Evolutionary conservation across 805 yeast genomes (phyloP), one percentile per base, ranked within the genome.

Genomic region (Isabelozyma heimii): DNA sequence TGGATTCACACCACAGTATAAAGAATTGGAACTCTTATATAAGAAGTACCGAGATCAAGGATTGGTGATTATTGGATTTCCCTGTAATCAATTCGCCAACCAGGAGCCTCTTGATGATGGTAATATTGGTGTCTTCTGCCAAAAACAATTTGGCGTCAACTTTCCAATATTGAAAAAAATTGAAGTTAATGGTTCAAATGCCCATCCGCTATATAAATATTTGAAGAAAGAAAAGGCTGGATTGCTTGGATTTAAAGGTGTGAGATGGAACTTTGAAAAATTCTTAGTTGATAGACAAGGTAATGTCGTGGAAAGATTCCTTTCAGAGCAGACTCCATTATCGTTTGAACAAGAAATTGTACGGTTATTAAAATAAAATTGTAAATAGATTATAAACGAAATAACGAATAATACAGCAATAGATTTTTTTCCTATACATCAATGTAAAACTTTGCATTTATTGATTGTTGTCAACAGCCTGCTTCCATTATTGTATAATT

Each of bases 111-210:
- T 76, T 3, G 46, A 53, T 28, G 58, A 65, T 33, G 75, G 83
- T 48, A 91, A 87, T 60, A 89, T 89, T 54, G 83, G 82, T 16
- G 67, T 76, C 42, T 87, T 87, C 72, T 91, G 97, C 69, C 69
- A 80, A 41, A 62, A 83, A 60, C 91, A 89, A 75, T 94, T 84
- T 66, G 97, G 97, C 47, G 97, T 92, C 40, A 75, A 87, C 14
- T 92, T 94, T 85, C 97, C 97, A 28, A 79, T 92, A 30, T 72
- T 92, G 81, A 77, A 81, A 65, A 92, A 91, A 77, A 68, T 91
- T 51, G 91, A 91, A 40, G 98, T 94, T 57, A 94, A 92, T 66
- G 99, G 99, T 45, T 69, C 76, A 52, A 70, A 83, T 41, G 83
- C 89, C 15, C 91, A 88, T 63, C 89, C 92, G 15, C 91, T 92